phyloP scores from a whole-genome alignment of 2,329 filamentous ascomycete species.

The Trichoderma sp. region DNA sequence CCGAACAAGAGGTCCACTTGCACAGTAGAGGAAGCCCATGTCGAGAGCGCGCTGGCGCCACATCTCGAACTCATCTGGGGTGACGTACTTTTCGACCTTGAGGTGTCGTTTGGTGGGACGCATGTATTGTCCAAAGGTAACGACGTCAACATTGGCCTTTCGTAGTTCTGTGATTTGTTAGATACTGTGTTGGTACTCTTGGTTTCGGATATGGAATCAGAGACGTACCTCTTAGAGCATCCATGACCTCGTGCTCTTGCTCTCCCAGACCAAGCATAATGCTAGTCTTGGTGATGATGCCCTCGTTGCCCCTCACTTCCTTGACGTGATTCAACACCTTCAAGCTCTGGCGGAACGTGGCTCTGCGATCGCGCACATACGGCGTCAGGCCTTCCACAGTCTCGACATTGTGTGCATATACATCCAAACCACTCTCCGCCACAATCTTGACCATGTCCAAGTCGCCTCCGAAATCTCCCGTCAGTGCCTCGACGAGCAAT shows the following conservation, averaged over 20 bases:
- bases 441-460: conserved; percentile 83
- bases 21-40: conserved; percentile 95
- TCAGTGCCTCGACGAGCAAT: conserved; percentile 78
- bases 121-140: conserved; percentile 99
- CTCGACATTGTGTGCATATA: conserved; percentile 97
- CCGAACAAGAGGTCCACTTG: conserved; percentile 86
- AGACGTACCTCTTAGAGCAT: conserved; percentile 64
- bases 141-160: conserved; percentile 80
- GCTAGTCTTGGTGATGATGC: conserved; percentile 96
- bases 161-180: conserved; percentile 59
- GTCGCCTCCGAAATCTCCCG: conserved; percentile 84
- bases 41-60: conserved; percentile 90
- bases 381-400: conserved; percentile 90
- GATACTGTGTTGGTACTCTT: background rate
- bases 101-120: conserved; percentile 96
- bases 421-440: conserved; percentile 84
- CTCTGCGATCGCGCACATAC: conserved; percentile 82
- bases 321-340: conserved; percentile 80
- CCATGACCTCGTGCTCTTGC: conserved; percentile 80
- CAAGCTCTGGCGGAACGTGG: conserved; percentile 84
- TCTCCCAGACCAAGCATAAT: conserved; percentile 96
- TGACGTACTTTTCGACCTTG: conserved; percentile 93
- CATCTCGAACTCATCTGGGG: conserved; percentile 84
- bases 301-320: conserved; percentile 61
- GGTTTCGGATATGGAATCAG: background rate